Base-by-base conservation (phyloP, 23 red algal genomes). In the Cyanidiococcus yangmingshanensis region DNA sequence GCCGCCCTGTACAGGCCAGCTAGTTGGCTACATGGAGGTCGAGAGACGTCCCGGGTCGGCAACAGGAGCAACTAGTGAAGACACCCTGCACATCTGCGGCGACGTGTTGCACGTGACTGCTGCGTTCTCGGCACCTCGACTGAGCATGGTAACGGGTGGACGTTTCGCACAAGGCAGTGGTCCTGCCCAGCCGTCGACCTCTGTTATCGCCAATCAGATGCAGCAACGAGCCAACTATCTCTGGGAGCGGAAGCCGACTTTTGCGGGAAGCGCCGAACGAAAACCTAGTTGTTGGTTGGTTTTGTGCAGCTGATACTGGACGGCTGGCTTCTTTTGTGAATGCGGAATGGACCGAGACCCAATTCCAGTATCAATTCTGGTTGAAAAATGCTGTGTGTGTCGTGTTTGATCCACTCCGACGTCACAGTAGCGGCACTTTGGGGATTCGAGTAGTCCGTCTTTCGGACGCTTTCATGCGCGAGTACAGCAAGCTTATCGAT, bases 231-330 rank as follows among this genome's bases (percentile, higher is more conserved):
- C 12, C n/a, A 25, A 7, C 7, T 35, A 35, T 71, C 32, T 71
- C 16, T 35, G 63, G n/a, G 63, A 71, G 63, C n/a, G n/a, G 7
- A n/a, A 27, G n/a, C 27, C 63, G 63, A 7, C 63, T 71, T 25
- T 30, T 98, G 57, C 85, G 88, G 15, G 89, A 98, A 77, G 94
- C 89, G 24, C 86, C 86, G 25, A 88, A 87, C 39, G 94, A 98
- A 39, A 88, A 91, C 58, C 94, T 91, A 68, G 84, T 91, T 39
- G 94, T 98, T 17, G 94, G 94, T 1, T 98, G 94, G 94, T 98
- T 88, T 80, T 80, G 85, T 51, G 79, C 67, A 37, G 87, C 82
- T 12, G 94, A 86, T 33, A 84, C 84, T 27, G 27, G 63, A 30
- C 88, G 89, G 75, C 84, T 88, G 85, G 84, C 87, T 29, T 91